Evolutionary conservation across 495 filamentous ascomycete species (phyloP), one percentile per base, ranked within the genome.

Genomic region (Aspergillus coremiiformis): DNA sequence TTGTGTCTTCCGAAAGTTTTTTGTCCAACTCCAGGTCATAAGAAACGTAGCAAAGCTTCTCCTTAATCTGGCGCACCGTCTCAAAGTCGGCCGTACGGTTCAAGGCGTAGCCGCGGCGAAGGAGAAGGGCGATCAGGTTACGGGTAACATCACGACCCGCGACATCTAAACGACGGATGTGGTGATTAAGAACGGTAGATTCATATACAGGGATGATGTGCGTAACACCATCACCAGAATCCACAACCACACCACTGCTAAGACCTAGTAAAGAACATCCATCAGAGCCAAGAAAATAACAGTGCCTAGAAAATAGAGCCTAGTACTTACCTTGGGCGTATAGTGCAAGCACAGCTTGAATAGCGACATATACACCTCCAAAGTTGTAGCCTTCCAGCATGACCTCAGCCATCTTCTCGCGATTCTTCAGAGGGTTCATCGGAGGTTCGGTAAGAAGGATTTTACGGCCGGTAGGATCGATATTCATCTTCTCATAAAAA

Each of bases 61-160:
- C 93, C 75, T 99, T 99, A 72, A 99, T 96, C 69, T 96, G 92
- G 39, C 93, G 89, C 35, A 97, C 93, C 23, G 93, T 99, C 74
- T 99, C 93, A 68, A 99, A 99, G 67, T 99, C 93, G 64, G 93
- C 93, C 8, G 93, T 99, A 61, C 93, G 82, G 81, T 99, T 99
- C 44, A 99, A 79, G 19, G 93, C 93, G 69, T 99, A 99, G 10
- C 93, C 93, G 52, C 94, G 82, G 58, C 93, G 89, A 50, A 96
- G 84, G 22, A 99, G 87, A 26, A 99, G 84, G 39, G 88, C 85
- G 64, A 99, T 99, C 49, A 99, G 82, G 67, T 99, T 96, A 49
- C 91, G 85, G 9, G 93, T 99, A 32, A 99, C 93, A 63, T 99
- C 94, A 61, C 93, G 86, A 30, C 93, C 93, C 22, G 93, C 93